Evolutionary conservation across 202 grass and related monocot genomes (phyloP).

Genomic region (Miscanthus sacchariflorus): DNA sequence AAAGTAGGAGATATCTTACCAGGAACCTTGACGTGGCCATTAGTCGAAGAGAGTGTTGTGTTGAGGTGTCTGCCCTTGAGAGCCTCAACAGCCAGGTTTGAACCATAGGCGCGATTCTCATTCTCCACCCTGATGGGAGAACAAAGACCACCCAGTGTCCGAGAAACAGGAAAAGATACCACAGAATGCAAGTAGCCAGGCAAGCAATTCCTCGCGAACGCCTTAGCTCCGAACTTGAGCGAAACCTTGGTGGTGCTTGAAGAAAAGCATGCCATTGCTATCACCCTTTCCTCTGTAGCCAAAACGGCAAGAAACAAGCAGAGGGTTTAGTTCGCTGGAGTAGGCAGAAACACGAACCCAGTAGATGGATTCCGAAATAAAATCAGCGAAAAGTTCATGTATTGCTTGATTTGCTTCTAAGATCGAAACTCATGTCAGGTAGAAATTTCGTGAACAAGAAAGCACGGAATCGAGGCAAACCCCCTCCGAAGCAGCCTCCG

Average conservation of each 20-base stretch:
- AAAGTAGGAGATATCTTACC: not conserved
- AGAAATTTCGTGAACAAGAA: not conserved
- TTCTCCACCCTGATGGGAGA: slow-evolving; percentile 25
- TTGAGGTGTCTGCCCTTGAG: not conserved
- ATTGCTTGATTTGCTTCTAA: not conserved
- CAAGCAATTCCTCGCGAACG: not conserved
- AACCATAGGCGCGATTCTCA: not conserved
- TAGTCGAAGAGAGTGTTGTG: not conserved
- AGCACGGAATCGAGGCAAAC: too few species aligned
- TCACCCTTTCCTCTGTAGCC: slow-evolving; percentile 16
- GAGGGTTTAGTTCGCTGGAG: not conserved
- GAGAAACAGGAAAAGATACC: not conserved
- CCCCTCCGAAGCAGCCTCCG: too few species aligned
- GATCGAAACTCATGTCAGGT: not conserved
- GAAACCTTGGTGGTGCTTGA: slow-evolving; percentile 17
- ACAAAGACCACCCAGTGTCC: not conserved
- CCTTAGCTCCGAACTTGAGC: slow-evolving; percentile 24
- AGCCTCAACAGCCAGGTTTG: not conserved
- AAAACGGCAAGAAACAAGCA: not conserved
- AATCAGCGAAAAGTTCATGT: not conserved
- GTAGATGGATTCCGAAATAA: not conserved
- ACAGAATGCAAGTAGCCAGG: not conserved
- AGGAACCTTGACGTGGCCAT: slow-evolving; percentile 16
- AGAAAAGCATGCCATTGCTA: slow-evolving; percentile 50
- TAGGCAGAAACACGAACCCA: not conserved